Percentiles rank a stretch among this genome's conserved stretches.
Conservation (phyloP, 1,284 basidiomycete genomes). For the Melampsora abietis-canadensis region DNA sequence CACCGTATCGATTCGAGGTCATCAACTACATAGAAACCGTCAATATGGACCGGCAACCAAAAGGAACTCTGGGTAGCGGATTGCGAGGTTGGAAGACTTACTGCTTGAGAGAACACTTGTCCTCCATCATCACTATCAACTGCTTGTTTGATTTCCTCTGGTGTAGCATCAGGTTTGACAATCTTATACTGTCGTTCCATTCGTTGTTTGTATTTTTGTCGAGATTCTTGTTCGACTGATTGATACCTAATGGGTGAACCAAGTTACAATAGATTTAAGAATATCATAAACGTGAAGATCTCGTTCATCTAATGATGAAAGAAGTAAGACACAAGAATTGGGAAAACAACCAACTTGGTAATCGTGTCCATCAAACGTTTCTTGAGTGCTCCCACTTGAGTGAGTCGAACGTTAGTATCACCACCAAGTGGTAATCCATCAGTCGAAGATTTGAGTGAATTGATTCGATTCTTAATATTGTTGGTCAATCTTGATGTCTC, state of each 20-base stretch:
- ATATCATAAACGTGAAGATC: background rate
- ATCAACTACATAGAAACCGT: constrained; percentile 62
- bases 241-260: constrained; percentile 58
- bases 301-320: too few species aligned
- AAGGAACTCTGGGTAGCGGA: background rate
- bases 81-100: constrained; percentile 55
- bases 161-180: constrained; percentile 86
- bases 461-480: constrained; percentile 41
- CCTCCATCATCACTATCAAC: constrained; percentile 70
- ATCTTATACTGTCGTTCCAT: constrained; percentile 96
- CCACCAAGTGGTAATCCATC: background rate
- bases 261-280: background rate
- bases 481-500: constrained; percentile 29
- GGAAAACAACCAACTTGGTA: constrained; percentile 17
- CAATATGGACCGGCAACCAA: background rate
- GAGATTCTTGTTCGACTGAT: constrained; percentile 85
- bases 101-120: constrained; percentile 83
- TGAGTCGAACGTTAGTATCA: constrained; percentile 34
- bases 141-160: constrained; percentile 69
- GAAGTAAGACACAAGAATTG: too few species aligned
- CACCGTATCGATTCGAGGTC: constrained; percentile 75
- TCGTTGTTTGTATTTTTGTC: constrained; percentile 86
- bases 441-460: constrained; percentile 30
- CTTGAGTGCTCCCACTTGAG: constrained; percentile 41
- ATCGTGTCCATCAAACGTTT: constrained; percentile 40